Evolutionary conservation across 1,284 basidiomycete genomes (phyloP).

Genomic region (Boletellus deceptivus): DNA sequence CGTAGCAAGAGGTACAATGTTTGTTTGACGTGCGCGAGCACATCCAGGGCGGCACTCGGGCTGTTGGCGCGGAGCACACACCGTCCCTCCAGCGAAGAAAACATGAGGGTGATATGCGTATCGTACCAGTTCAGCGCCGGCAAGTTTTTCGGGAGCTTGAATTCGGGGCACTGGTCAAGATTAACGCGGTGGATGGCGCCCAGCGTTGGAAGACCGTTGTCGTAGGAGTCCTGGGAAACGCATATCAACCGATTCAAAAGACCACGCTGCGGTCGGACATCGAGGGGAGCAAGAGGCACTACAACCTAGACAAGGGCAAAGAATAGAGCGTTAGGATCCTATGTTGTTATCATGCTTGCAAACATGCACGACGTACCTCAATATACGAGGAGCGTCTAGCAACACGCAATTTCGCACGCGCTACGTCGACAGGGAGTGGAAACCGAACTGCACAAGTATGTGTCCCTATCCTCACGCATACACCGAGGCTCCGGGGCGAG

Average conservation of each 20-base stretch:
- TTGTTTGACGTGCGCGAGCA: conserved; percentile 32
- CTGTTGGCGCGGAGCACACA: not conserved
- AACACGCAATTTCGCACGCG: conserved; percentile 38
- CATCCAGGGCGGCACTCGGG: not conserved
- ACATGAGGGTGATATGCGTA: conserved; percentile 24
- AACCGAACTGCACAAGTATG: conserved; percentile 12
- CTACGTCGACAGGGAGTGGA: conserved; percentile 35
- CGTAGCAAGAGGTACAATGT: conserved; percentile 30
- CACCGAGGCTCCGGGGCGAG: conserved; percentile 1
- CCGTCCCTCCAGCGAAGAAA: conserved; percentile 27
- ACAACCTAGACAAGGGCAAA: conserved; percentile 25
- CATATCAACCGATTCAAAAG: conserved; percentile 35
- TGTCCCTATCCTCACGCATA: conserved; percentile 12
- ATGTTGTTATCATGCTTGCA: not conserved
- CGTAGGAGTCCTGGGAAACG: conserved; percentile 6
- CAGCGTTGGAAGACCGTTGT: conserved; percentile 20
- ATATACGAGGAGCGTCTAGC: conserved; percentile 51
- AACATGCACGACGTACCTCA: conserved; percentile 37
- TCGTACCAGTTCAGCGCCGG: conserved; percentile 26
- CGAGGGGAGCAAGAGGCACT: conserved; percentile 23
- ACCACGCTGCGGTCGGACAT: conserved; percentile 19
- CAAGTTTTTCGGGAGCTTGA: conserved; percentile 15
- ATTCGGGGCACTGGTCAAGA: conserved; percentile 35
- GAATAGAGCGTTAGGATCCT: not conserved
- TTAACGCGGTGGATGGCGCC: conserved; percentile 45